A percentile compares a stretch with the other conserved stretches of the same genome.
These are phyloP conservation scores for Colletotrichum musae DNA, from an alignment of 2,329 filamentous ascomycete species.

Conservation along the genomic window DNA sequence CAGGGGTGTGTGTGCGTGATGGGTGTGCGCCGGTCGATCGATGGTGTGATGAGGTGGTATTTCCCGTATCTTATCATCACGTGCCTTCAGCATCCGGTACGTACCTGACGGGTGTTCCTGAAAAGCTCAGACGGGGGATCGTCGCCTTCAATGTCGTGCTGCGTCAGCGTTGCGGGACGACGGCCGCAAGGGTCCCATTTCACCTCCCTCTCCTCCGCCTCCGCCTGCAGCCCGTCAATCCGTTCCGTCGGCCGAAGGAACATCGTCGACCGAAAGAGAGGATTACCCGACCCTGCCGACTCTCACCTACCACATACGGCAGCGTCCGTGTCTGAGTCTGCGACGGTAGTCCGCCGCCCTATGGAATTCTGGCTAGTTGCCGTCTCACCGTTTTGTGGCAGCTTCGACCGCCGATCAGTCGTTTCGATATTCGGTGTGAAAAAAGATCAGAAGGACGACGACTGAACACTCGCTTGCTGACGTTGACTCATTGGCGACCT, in stretches of 20 bases:
- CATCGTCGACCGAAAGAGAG: conserved; percentile 1
- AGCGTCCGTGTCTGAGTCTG: not conserved
- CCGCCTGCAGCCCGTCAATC: no score
- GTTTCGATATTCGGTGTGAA: not conserved
- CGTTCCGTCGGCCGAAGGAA: not conserved
- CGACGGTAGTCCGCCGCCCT: conserved; percentile 5
- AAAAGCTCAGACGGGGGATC: conserved; percentile 19
- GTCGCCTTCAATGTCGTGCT: not conserved
- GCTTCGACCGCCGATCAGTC: conserved; percentile 4
- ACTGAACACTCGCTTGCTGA: not conserved
- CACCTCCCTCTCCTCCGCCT: not conserved
- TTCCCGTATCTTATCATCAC: conserved; percentile 16
- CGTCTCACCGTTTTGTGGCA: not conserved
- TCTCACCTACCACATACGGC: not conserved
- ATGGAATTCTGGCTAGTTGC: not conserved
- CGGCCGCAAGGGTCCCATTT: conserved; percentile 5
- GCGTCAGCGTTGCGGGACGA: conserved; percentile 7
- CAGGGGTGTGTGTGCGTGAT: conserved; percentile 14
- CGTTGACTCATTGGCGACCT: conserved; percentile 28
- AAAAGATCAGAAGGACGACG: not conserved
- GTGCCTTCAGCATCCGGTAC: conserved; percentile 7
- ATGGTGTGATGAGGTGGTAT: not conserved
- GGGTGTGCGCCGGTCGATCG: not conserved
- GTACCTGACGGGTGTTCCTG: not conserved
- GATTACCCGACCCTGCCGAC: no score